phyloP scores from a whole-genome alignment of 176 grass and related monocot species.

The Canna indica region DNA sequence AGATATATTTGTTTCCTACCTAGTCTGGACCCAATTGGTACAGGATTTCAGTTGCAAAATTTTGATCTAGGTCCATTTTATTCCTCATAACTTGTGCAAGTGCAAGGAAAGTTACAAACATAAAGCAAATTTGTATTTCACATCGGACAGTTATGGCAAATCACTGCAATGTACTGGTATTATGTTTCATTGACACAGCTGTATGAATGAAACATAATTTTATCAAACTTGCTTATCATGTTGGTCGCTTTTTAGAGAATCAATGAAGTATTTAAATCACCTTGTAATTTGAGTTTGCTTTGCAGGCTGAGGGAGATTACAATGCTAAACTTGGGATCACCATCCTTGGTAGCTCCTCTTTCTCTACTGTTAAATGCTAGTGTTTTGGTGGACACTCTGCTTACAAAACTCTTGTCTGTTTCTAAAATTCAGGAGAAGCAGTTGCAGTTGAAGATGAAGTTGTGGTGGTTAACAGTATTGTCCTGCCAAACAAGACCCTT shows the following conservation, averaged over 20 bases:
- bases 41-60: too few relatives aligned
- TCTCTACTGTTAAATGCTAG: neutral
- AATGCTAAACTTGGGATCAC: conserved; percentile 97
- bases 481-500: conserved; percentile 92
- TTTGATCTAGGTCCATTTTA: too few relatives aligned
- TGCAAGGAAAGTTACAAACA: too few relatives aligned
- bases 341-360: conserved; percentile 67
- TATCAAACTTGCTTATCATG: neutral
- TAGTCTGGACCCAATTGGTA: too few relatives aligned
- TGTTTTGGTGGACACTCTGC: conserved; percentile 5
- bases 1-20: too few relatives aligned
- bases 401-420: conserved; percentile 6
- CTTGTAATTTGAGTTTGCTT: conserved; percentile 18
- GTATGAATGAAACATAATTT: neutral
- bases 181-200: neutral
- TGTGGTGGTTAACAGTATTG: conserved; percentile 76
- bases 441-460: conserved; percentile 95
- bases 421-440: conserved; percentile 60
- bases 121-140: too few relatives aligned
- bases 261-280: too few relatives aligned
- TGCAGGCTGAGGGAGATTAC: conserved; percentile 77
- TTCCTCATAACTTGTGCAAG: too few relatives aligned
- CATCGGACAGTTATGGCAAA: too few relatives aligned
- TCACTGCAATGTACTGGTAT: too few relatives aligned
- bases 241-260: neutral